Base-by-base conservation (phyloP, 306 rosid genomes). In the Castanea sativa region DNA sequence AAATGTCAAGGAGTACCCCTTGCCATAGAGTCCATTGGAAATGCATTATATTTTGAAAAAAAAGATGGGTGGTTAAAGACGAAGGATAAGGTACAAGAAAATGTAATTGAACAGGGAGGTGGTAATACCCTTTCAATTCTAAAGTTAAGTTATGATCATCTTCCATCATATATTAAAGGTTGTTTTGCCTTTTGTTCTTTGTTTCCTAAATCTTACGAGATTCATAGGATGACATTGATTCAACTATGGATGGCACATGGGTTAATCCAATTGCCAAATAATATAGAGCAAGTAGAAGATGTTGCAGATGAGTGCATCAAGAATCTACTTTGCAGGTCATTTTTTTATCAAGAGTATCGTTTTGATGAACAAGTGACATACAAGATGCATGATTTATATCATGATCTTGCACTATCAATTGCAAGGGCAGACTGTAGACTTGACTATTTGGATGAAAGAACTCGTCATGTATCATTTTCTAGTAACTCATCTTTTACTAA, bases 211-310 rank as follows among this genome's bases (percentile, higher is more conserved):
- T 81, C 78, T 74, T 71, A 61, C 20, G 1, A 0, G 71, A 68
- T 84, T 55, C 19, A 73, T 5, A 77, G n/a, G 33, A 63, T 76
- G 5, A 67, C 43, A 1, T 33, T 87, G 52, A 76, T 87, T 67
- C 83, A 73, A 14, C 52, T 81, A 32, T 88, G 91, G 88, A 38
- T 70, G 1, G 85, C 91, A 4, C 81, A 86, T 73, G 88, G 91
- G 15, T 87, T 84, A 58, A 70, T 85, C 45, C 85, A 78, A 30
- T 18, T 60, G 8, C 35, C 65, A 53, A 18, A 53, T 38, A 38
- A 38, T 38, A 7, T 1, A 7, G 10, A 83, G 35, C 27, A 60
- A n/a, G 41, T 38, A 67, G 90, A 84, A 73, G 87, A 87, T 67
- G 76, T 77, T 56, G 87, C 79, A 6, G 45, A 86, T 38, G 84